Evolutionary conservation across 1,139 yeast species (phyloP), one percentile per base, ranked within the genome.

Genomic region (Geotrichum klebahnii): DNA sequence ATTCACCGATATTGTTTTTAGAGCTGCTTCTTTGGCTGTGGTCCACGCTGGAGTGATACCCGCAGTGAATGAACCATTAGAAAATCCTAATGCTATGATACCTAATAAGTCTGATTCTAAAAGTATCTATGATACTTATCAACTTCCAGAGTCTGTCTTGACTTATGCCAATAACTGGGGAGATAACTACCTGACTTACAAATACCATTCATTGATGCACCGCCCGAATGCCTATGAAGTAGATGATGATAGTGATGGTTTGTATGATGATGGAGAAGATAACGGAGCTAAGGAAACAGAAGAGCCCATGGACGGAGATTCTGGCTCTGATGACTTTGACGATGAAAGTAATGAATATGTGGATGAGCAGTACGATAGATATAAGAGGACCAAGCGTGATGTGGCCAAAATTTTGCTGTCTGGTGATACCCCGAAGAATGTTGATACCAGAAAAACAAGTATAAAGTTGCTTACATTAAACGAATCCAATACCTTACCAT

Each of bases 161-260:
- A 48, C 37, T 5, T 48, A 48, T 17, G 51, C 51, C n/a, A 48
- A 32, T n/a, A 43, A 42, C 44, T 48, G 51, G 51, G 44, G 47
- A 12, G 51, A 48, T 16, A 48, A 48, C 29, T 48, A 48, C 36
- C 39, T 31, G 31, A 43, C 47, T 5, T 48, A 48, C 44, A 48
- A 37, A 22, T 35, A 36, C 24, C 51, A 48, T 29, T 48, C 51
- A 3, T 22, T 48, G 28, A 42, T 48, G 47, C 51, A 48, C 34
- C 45, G 33, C 12, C 51, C 51, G 8, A 14, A 34, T 32, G 39
- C 14, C 6, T 5, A n/a, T 22, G 44, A 29, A 19, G 44, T 17
- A 9, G 14, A 14, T 17, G 22, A 26, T 20, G 44, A 29, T n/a
- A n/a, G n/a, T n/a, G n/a, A n/a, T n/a, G n/a, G n/a, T n/a, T n/a